phyloP scores from a whole-genome alignment of 768 basidiomycete genomes.

The Amanita molliuscula region DNA sequence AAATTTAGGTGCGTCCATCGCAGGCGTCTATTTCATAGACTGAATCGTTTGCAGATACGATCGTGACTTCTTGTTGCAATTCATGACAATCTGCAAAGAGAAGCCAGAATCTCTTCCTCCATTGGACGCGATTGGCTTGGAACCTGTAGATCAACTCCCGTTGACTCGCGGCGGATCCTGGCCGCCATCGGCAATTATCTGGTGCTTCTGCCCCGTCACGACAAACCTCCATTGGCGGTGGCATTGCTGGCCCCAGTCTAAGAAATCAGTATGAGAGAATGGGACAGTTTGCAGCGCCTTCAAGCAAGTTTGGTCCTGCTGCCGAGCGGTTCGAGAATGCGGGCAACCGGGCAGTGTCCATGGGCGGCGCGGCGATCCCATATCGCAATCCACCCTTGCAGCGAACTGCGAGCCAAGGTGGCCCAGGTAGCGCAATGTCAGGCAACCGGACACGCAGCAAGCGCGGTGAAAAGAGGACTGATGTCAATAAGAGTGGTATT shows the following conservation, averaged over 20 bases:
- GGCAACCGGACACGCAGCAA: conserved; percentile 66
- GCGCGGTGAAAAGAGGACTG: conserved; percentile 73
- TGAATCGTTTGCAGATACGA: conserved; percentile 57
- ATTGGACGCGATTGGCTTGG: conserved; percentile 85
- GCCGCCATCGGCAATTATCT: conserved; percentile 42
- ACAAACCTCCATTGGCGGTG: conserved; percentile 35
- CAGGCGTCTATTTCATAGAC: neutral
- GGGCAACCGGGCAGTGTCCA: conserved; percentile 42
- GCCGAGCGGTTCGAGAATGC: conserved; percentile 52
- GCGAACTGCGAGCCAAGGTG: conserved; percentile 59
- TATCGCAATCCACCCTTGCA: conserved; percentile 55
- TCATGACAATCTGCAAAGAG: conserved; percentile 91
- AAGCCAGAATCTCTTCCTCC: conserved; percentile 87
- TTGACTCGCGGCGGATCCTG: conserved; percentile 60
- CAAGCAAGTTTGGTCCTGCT: conserved; percentile 46
- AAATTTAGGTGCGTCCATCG: conserved; percentile 64
- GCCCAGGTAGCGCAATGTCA: conserved; percentile 37
- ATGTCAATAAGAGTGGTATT: conserved; percentile 30
- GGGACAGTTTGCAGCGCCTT: conserved; percentile 54
- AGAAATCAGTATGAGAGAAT: conserved; percentile 38
- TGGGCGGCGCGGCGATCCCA: conserved; percentile 38
- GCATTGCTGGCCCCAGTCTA: conserved; percentile 23
- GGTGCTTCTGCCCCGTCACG: conserved; percentile 34
- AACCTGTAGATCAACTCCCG: conserved; percentile 53
- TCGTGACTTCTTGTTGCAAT: conserved; percentile 94